Evolutionary conservation across 2,329 filamentous ascomycete genomes (phyloP), one percentile per base, ranked within the genome.

Genomic region (Pestalotiopsis fici): DNA sequence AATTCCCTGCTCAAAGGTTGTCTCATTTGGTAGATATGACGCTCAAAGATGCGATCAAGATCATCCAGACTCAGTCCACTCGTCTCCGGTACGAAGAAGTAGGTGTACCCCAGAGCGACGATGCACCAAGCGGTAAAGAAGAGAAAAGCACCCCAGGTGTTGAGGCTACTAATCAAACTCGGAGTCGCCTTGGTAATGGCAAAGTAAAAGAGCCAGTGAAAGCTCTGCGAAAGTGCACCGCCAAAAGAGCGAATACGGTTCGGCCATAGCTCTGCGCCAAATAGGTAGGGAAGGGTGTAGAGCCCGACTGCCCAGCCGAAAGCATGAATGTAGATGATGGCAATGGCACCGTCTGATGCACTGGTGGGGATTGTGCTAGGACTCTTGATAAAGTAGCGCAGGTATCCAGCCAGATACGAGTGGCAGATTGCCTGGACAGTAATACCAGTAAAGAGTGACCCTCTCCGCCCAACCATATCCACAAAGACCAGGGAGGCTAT

Each of bases 181-280:
- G 81, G 80, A 0, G 74, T 70, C 5, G 71, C 78, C 13, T 71
- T 73, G 37, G 74, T 78, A 28, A 83, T 72, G 21, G 73, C 81
- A 59, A 76, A 83, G 69, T 77, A 76, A 69, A 83, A 84, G 0
- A 81, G 74, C 82, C 81, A 82, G 72, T 82, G 81, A 66, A 82
- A 81, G 1, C 71, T 72, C 67, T 81, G 79, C 0, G 75, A 69
- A 2, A 83, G 68, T 1, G 82, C 79, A n/a, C 75, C 75, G 28
- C 82, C 81, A 69, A 84, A 81, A 0, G 82, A 82, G 0, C 82
- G 79, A 62, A 84, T 79, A 3, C 78, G 78, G 67, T 83, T 83
- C 1, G 83, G 82, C 76, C 81, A 85, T 0, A 84, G 71, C 66
- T 85, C 82, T 1, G 76, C 77, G 4, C 79, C 80, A 64, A 85